These are phyloP conservation scores for Pyrus bretschneideri DNA, from an alignment of 306 rosid genomes.

Conservation along the genomic window DNA sequence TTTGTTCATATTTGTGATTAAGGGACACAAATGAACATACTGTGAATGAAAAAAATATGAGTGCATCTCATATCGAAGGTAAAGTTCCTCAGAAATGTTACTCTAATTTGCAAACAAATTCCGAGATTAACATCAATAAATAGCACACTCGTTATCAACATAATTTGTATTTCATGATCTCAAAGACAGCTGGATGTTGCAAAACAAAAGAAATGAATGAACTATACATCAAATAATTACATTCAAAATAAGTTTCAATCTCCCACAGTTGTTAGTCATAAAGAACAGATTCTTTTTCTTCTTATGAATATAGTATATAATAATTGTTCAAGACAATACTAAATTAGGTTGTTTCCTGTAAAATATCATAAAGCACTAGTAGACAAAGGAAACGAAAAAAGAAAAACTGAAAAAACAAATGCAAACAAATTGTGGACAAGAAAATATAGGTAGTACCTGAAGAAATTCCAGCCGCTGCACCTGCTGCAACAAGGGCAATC, in stretches of 20 bases:
- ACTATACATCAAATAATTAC: not conserved
- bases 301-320: not conserved
- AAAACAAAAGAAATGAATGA: not conserved
- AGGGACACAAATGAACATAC: not conserved
- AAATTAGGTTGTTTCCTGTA: not conserved
- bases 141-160: not conserved
- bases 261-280: not conserved
- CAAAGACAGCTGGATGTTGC: not conserved
- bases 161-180: not conserved
- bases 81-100: not conserved
- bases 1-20: not conserved
- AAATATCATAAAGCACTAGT: not conserved
- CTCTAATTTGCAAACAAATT: not conserved
- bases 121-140: not conserved
- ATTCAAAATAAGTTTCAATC: not conserved
- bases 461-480: constrained; percentile 95
- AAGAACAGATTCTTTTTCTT: not conserved
- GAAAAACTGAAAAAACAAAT: not conserved
- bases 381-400: constrained; percentile 3
- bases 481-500: constrained; percentile 97
- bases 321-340: not conserved
- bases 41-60: not conserved
- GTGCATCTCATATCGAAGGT: not conserved
- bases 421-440: constrained; percentile 16
- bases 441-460: constrained; percentile 53